Evolutionary conservation across 2,329 filamentous ascomycete species (phyloP).

Genomic region (Apiospora malaysiana): DNA sequence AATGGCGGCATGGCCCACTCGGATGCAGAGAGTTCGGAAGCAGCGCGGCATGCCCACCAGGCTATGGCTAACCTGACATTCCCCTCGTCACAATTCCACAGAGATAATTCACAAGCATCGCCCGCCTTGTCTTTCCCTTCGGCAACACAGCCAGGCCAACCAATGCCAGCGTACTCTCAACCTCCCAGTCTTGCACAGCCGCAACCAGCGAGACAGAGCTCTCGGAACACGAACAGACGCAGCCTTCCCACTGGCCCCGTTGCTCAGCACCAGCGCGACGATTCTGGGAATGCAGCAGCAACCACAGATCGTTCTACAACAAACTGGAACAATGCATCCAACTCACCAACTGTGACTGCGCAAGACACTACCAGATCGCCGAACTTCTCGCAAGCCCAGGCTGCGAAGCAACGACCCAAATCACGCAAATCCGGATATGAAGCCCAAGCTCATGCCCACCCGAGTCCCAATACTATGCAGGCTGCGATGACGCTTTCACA

Average conservation of each 20-base stretch:
- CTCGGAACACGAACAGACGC: conserved; percentile 15
- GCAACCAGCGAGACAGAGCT: conserved; percentile 23
- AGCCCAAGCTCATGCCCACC: conserved; percentile 25
- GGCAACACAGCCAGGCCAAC: conserved; percentile 11
- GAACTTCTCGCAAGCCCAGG: conserved; percentile 29
- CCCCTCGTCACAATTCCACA: conserved; percentile 8
- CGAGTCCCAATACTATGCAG: conserved; percentile 28
- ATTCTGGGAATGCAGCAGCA: conserved; percentile 2
- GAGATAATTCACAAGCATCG: conserved; percentile 4
- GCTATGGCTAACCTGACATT: conserved; percentile 19
- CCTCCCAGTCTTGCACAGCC: conserved; percentile 19
- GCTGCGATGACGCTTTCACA: conserved; percentile 34
- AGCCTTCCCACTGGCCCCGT: conserved; percentile 18
- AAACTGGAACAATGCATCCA: conserved; percentile 23
- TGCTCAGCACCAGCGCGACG: background rate
- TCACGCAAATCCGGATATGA: conserved; percentile 33
- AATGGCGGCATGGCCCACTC: conserved; percentile 22
- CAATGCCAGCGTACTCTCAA: background rate
- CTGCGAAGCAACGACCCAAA: conserved; percentile 32
- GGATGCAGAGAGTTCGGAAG: conserved; percentile 1
- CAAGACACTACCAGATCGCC: conserved; percentile 31
- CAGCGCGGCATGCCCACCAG: conserved; percentile 6
- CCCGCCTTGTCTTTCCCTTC: conserved; percentile 29
- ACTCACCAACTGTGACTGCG: conserved; percentile 28
- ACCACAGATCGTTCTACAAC: background rate